These are phyloP conservation scores for Haematococcus sp. DNA, from an alignment of 139 green algal species.

Conservation along the genomic window DNA sequence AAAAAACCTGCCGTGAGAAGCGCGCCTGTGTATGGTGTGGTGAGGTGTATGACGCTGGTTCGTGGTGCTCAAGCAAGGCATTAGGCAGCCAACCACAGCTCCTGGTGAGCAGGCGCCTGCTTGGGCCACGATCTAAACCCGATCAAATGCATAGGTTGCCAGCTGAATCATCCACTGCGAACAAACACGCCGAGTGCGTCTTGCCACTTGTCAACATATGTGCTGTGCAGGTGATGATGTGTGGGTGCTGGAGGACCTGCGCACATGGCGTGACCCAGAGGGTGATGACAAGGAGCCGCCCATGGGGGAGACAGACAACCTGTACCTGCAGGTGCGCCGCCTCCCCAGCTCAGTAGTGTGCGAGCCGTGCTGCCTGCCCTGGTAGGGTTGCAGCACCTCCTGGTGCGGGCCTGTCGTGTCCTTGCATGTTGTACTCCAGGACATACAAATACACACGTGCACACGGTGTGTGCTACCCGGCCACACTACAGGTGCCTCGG, in stretches of 20 bases:
- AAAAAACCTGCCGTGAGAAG: too few species aligned
- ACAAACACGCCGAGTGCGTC: too few species aligned
- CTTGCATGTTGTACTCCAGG: too few species aligned
- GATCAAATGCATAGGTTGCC: too few species aligned
- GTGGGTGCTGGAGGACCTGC: conserved; percentile 25
- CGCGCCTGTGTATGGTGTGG: too few species aligned
- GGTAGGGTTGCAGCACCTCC: background rate
- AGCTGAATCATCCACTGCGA: too few species aligned
- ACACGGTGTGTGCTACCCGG: background rate
- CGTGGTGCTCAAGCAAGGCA: background rate
- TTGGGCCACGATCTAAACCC: too few species aligned
- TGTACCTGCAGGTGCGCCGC: conserved; percentile 30
- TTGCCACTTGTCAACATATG: too few species aligned
- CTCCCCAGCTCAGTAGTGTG: background rate
- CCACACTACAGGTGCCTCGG: background rate
- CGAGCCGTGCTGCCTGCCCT: background rate
- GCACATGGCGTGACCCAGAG: conserved; percentile 29
- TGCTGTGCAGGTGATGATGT: conserved; percentile 21
- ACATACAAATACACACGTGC: too few species aligned
- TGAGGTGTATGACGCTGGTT: background rate
- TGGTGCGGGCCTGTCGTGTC: too few species aligned
- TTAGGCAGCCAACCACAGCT: background rate
- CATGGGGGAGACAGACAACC: conserved; percentile 16
- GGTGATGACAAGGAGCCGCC: conserved; percentile 14
- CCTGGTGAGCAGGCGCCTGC: too few species aligned